Evolutionary conservation across 2,329 filamentous ascomycete genomes (phyloP).

Genomic region (Fusarium sambucinum): DNA sequence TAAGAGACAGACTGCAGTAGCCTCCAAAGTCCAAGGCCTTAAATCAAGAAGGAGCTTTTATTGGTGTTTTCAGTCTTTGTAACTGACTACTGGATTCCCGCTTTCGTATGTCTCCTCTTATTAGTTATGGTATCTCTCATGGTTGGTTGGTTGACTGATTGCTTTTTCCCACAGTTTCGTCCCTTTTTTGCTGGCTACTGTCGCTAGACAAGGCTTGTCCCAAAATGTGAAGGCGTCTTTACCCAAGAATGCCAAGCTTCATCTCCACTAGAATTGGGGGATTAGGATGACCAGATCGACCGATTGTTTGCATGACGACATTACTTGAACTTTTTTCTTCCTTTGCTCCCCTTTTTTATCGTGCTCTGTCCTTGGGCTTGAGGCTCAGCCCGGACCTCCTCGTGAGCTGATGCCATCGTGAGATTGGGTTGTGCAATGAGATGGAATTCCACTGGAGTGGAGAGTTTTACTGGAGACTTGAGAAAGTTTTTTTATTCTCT

Average conservation of each 20-base stretch:
- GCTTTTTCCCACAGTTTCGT: slow-evolving; percentile 16
- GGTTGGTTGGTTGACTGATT: background rate
- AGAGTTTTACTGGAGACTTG: slow-evolving; percentile 11
- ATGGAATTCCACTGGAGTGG: slow-evolving; percentile 36
- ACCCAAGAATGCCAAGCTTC: slow-evolving; percentile 42
- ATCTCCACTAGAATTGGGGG: slow-evolving; percentile 31
- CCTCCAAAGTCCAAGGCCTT: background rate
- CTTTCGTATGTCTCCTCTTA: slow-evolving; percentile 16
- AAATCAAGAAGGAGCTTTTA: slow-evolving; percentile 11
- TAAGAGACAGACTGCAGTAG: slow-evolving; percentile 1
- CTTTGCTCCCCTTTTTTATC: slow-evolving; percentile 11
- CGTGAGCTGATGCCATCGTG: slow-evolving; percentile 46
- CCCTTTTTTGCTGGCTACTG: background rate
- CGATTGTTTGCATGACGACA: slow-evolving; percentile 44
- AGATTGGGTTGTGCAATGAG: slow-evolving; percentile 46
- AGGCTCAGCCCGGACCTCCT: slow-evolving; percentile 18
- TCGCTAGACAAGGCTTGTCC: slow-evolving; percentile 30
- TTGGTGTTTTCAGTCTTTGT: background rate
- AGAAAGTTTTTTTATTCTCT: background rate
- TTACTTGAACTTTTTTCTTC: slow-evolving; percentile 20
- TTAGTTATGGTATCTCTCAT: slow-evolving; percentile 17
- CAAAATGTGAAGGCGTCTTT: slow-evolving; percentile 31
- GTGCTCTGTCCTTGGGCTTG: slow-evolving; percentile 15
- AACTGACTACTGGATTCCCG: background rate
- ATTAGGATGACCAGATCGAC: slow-evolving; percentile 39